A percentile compares a stretch with the other conserved stretches of the same genome.
Conservation (phyloP, 2,329 filamentous ascomycete genomes). For the Arachnomyces sp. region DNA sequence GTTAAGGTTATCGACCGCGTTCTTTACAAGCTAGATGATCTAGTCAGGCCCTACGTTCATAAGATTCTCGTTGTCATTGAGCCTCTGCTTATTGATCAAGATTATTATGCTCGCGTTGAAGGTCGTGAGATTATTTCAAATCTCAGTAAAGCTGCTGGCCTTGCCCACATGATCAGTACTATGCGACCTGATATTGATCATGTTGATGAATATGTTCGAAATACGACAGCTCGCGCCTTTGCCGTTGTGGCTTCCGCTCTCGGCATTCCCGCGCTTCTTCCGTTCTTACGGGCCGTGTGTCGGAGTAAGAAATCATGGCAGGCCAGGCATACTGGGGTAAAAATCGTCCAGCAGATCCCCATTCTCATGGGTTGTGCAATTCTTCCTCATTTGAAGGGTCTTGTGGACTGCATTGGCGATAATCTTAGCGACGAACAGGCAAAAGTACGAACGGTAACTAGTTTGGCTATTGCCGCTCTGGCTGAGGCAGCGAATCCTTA, state of each 20-base stretch:
- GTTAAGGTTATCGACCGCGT: constrained; percentile 99
- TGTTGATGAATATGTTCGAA: constrained; percentile 95
- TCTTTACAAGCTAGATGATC: constrained; percentile 94
- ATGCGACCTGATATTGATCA: constrained; percentile 99
- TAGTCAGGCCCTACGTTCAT: constrained; percentile 93
- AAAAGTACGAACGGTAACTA: constrained; percentile 94
- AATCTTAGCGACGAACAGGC: constrained; percentile 97
- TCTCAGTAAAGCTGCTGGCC: constrained; percentile 87
- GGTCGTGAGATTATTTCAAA: constrained; percentile 99
- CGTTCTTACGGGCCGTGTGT: constrained; percentile 91
- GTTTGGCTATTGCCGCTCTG: constrained; percentile 85
- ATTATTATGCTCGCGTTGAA: constrained; percentile 97
- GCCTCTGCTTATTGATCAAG: constrained; percentile 96
- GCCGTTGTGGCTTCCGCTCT: constrained; percentile 94
- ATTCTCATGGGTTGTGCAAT: constrained; percentile 98
- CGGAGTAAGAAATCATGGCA: constrained; percentile 99
- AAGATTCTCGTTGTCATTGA: constrained; percentile 99
- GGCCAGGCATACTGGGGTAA: constrained; percentile 93
- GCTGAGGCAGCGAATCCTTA: constrained; percentile 96
- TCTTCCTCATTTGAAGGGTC: constrained; percentile 84
- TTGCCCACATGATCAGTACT: constrained; percentile 98
- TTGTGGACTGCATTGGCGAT: constrained; percentile 92
- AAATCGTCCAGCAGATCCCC: constrained; percentile 97
- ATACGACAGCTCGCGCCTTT: constrained; percentile 94
- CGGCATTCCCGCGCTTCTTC: constrained; percentile 88